Percentiles rank a stretch among this genome's conserved stretches.
phyloP scores from a whole-genome alignment of 1,284 basidiomycete species.

The Mycena sp. region DNA sequence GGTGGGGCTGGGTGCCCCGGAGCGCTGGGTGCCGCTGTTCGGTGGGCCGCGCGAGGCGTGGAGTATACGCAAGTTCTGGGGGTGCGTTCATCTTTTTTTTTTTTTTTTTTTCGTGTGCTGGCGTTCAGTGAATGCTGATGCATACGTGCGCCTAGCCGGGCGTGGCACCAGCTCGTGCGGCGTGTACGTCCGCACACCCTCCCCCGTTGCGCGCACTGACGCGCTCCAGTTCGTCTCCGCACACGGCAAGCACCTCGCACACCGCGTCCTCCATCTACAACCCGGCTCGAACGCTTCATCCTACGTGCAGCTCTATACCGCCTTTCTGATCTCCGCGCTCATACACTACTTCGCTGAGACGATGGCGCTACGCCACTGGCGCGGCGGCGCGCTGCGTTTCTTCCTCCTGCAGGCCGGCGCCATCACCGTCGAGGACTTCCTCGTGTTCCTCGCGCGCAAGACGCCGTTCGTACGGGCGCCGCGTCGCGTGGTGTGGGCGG shows the following conservation, averaged over 20 bases:
- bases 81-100: neutral
- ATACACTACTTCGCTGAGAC: constrained; percentile 22
- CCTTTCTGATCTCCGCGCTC: constrained; percentile 22
- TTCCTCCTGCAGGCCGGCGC: constrained; percentile 29
- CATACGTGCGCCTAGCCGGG: constrained; percentile 7
- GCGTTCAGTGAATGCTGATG: neutral
- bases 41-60: constrained; percentile 19
- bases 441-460: constrained; percentile 4
- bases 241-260: constrained; percentile 15
- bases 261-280: neutral
- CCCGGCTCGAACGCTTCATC: constrained; percentile 11
- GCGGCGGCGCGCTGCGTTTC: constrained; percentile 18
- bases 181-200: constrained; percentile 10
- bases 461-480: neutral
- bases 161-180: constrained; percentile 30
- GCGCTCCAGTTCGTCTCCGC: constrained; percentile 8
- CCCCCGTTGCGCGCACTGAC: too few species aligned
- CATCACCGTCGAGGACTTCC: constrained; percentile 25
- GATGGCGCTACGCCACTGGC: constrained; percentile 7
- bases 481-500: neutral
- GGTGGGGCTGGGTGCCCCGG: neutral
- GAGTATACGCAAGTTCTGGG: constrained; percentile 28
- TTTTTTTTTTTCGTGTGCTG: neutral
- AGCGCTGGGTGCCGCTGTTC: constrained; percentile 24
- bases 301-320: constrained; percentile 28